These are phyloP conservation scores for Nothophytophthora sp. DNA, from an alignment of 352 stramenopile genomes.

Conservation along the genomic window DNA sequence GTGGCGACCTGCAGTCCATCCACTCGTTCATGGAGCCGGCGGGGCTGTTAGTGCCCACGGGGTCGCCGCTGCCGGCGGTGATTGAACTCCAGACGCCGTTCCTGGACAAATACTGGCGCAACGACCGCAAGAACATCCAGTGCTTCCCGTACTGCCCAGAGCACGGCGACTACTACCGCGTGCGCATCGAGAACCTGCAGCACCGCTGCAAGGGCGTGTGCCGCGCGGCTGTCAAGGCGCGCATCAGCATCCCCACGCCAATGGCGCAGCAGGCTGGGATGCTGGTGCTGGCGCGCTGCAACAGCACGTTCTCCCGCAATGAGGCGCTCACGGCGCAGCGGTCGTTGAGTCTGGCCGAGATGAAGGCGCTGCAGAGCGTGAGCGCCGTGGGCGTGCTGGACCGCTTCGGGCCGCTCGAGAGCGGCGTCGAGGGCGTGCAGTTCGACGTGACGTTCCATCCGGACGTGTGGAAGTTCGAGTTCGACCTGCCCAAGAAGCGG, in stretches of 20 bases:
- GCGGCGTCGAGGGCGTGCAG: conserved; percentile 39
- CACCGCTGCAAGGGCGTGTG: conserved; percentile 87
- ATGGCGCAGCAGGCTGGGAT: conserved; percentile 40
- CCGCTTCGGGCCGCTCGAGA: conserved; percentile 41
- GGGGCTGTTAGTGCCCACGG: conserved; percentile 13
- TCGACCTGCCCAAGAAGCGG: conserved; percentile 87
- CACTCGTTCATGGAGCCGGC: conserved; percentile 48
- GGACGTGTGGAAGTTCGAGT: conserved; percentile 91
- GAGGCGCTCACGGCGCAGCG: conserved; percentile 49
- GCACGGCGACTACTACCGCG: conserved; percentile 89
- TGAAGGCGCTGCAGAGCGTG: conserved; percentile 69
- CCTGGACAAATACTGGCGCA: conserved; percentile 91
- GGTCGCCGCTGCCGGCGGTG: conserved; percentile 32
- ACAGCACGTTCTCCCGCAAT: conserved; percentile 83
- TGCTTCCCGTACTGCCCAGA: conserved; percentile 91
- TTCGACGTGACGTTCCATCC: conserved; percentile 88
- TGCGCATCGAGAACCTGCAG: conserved; percentile 84
- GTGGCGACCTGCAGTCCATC: conserved; percentile 45
- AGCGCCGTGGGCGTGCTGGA: conserved; percentile 72
- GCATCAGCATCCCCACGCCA: conserved; percentile 56
- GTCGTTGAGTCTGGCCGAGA: conserved; percentile 52
- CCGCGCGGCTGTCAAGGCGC: conserved; percentile 74
- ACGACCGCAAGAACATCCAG: conserved; percentile 93
- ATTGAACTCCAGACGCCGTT: conserved; percentile 85
- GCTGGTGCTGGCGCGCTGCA: conserved; percentile 75